phyloP scores from a whole-genome alignment of 192 early-diverging fungal species.

The Rhizophagus sp. region DNA sequence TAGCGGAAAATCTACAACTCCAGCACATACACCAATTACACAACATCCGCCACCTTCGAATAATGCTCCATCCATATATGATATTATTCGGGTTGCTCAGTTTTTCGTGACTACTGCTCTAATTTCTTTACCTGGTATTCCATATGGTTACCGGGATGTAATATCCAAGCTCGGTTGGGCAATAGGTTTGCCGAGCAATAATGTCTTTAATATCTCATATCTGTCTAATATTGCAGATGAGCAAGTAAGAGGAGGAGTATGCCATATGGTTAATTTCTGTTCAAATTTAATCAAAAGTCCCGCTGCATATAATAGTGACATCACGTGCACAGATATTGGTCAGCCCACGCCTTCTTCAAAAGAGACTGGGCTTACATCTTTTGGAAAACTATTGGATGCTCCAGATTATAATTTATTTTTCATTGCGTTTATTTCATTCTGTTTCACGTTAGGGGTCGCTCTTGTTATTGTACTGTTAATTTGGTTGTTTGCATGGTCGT shows the following conservation, averaged over 20 bases:
- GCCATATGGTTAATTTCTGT: neutral
- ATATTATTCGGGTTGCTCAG: conserved; percentile 13
- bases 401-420: conserved; percentile 23
- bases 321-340: neutral
- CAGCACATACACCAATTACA: neutral
- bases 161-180: conserved; percentile 11
- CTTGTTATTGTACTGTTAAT: neutral
- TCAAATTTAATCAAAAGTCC: neutral
- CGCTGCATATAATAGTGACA: neutral
- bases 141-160: neutral
- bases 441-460: neutral
- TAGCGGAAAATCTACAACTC: neutral
- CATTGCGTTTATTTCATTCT: neutral
- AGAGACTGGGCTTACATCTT: neutral
- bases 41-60: neutral
- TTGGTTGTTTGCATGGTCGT: neutral
- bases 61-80: conserved; percentile 3
- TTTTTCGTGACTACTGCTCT: conserved; percentile 21
- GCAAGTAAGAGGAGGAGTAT: neutral
- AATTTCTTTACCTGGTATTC: conserved; percentile 6
- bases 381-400: neutral
- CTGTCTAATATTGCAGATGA: conserved; percentile 5
- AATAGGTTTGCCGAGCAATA: neutral
- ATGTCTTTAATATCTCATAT: neutral
- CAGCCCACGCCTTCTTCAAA: neutral